Evolutionary conservation across 352 stramenopile species (phyloP), one percentile per base, ranked within the genome.

Genomic region (Phytopythium vexans): DNA sequence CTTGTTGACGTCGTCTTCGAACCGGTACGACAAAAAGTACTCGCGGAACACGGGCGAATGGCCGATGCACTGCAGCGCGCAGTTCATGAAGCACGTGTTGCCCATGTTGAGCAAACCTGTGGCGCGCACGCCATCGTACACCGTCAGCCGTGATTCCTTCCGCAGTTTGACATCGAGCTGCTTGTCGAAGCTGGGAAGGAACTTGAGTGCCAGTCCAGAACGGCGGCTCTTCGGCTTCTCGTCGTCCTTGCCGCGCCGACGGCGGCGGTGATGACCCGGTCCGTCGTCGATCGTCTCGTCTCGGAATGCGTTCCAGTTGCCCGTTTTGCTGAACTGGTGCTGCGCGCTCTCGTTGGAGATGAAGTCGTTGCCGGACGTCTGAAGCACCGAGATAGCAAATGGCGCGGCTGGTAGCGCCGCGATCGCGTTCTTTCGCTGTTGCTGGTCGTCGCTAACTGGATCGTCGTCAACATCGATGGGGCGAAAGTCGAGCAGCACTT

Each of bases 1-100:
- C 49, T 89, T 81, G 74, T 99, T 99, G 52, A 98, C 89, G 63
- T 99, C 94, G 15, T 67, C 64, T 50, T 91, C 51, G 41, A 89
- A 98, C 37, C 89, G 75, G 31, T 94, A 88, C 9, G 78, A 94
- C 3, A 99, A 59, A 66, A 99, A 98, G 60, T 98, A 99, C 50
- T 97, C 82, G 9, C 89, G 78, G 32, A 99, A 77, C 31, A 98
- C 69, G 14, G 89, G 82, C 3, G 96, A 98, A 66, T 99, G 90
- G 11, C 80, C 82, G 27, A 99, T 77, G 56, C 97, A 99, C 59
- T 95, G 86, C 10, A 95, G 62, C 32, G 85, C 85, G 21, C 79
- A 89, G 65, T 94, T 95, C 69, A 95, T 87, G 43, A 94, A 95
- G 63, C 86, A 95, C 4, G 86, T 94, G 55, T 95, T 95, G 41